phyloP scores from a whole-genome alignment of 2,329 filamentous ascomycete genomes.

The Fusarium ambrosium region DNA sequence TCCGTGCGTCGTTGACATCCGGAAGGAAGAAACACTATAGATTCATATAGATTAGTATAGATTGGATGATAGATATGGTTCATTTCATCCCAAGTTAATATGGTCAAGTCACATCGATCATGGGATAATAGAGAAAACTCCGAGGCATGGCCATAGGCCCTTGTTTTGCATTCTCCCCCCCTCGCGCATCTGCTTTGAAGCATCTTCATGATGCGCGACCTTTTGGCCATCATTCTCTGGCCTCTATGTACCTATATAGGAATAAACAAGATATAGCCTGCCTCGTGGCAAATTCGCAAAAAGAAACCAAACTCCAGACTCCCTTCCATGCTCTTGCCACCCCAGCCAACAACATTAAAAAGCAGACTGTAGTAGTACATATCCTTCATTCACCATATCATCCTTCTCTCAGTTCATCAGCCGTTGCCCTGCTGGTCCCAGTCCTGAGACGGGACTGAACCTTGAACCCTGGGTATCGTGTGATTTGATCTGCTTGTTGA shows the following conservation, averaged over 20 bases:
- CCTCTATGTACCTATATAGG: constrained; percentile 43
- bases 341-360: constrained; percentile 46
- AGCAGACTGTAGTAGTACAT: constrained; percentile 47
- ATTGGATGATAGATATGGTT: neutral
- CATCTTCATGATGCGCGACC: constrained; percentile 37
- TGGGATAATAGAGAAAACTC: neutral
- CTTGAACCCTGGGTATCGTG: constrained; percentile 40
- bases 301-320: constrained; percentile 41
- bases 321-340: constrained; percentile 48
- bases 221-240: constrained; percentile 36
- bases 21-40: neutral
- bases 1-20: constrained; percentile 35
- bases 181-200: constrained; percentile 34
- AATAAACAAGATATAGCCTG: constrained; percentile 37
- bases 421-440: constrained; percentile 23
- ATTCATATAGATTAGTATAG: neutral
- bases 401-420: constrained; percentile 32
- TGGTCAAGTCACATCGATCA: neutral
- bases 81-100: neutral
- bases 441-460: constrained; percentile 15
- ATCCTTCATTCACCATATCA: constrained; percentile 40
- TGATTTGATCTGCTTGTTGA: constrained; percentile 31
- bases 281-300: constrained; percentile 23
- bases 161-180: constrained; percentile 43
- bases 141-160: constrained; percentile 33